These are phyloP conservation scores for Leccinum subtestaceum DNA, from an alignment of 768 basidiomycete species.

Conservation along the genomic window DNA sequence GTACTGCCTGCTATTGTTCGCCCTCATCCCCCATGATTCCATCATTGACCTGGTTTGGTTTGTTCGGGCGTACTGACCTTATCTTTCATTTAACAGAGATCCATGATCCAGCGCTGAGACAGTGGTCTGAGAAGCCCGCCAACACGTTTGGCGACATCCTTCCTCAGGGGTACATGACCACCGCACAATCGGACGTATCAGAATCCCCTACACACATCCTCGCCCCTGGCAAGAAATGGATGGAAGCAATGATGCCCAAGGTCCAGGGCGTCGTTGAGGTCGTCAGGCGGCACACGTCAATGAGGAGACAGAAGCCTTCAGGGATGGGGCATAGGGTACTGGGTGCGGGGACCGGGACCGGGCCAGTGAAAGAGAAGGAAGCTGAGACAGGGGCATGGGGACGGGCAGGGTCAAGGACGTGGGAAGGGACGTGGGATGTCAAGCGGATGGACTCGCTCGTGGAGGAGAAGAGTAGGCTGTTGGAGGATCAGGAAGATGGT, in stretches of 20 bases:
- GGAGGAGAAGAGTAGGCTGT: conserved; percentile 21
- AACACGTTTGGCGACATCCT: conserved; percentile 49
- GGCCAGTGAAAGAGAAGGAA: not conserved
- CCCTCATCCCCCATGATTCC: not conserved
- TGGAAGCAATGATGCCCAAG: conserved; percentile 36
- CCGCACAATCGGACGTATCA: conserved; percentile 27
- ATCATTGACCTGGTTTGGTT: not conserved
- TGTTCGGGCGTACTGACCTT: not conserved
- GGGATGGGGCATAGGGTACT: not conserved
- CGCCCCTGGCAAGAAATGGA: conserved; percentile 32
- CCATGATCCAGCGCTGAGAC: conserved; percentile 25
- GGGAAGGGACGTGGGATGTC: not conserved
- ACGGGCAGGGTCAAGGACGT: not conserved
- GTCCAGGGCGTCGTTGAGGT: conserved; percentile 38
- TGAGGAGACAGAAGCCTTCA: not conserved
- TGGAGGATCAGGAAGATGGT: conserved; percentile 13
- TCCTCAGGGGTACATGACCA: conserved; percentile 43
- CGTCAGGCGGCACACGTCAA: conserved; percentile 21
- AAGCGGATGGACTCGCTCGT: conserved; percentile 10
- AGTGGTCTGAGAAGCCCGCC: conserved; percentile 21
- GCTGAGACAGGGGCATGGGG: not conserved
- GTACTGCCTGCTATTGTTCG: not conserved
- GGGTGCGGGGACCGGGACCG: too few relatives aligned
- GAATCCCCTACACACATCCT: conserved; percentile 3
- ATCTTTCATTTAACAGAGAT: conserved; percentile 16